Evolutionary conservation across 441 rosid species (phyloP).

Genomic region (Raphanus hybrid): DNA sequence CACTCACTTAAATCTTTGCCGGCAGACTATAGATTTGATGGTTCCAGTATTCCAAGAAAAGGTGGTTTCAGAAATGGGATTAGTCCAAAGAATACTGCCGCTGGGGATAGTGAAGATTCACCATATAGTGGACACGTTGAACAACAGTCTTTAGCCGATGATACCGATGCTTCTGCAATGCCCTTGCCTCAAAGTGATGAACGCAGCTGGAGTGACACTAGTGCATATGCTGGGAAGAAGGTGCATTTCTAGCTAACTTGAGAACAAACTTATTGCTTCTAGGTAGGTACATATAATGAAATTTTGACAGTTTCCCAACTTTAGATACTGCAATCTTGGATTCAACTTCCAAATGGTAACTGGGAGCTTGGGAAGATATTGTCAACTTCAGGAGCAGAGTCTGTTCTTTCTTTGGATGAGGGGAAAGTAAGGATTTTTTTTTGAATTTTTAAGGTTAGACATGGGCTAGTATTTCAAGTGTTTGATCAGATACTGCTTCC

Average conservation of each 20-base stretch:
- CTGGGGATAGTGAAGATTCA: constrained; percentile 67
- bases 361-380: constrained; percentile 89
- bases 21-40: constrained; percentile 60
- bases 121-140: constrained; percentile 68
- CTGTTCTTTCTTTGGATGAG: constrained; percentile 70
- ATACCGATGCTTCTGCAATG: constrained; percentile 49
- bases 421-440: constrained; percentile 66
- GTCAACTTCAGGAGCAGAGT: constrained; percentile 70
- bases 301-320: constrained; percentile 39
- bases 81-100: constrained; percentile 43
- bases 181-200: constrained; percentile 58
- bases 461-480: constrained; percentile 21
- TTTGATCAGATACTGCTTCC: constrained; percentile 16
- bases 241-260: constrained; percentile 30
- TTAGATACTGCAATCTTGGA: constrained; percentile 89
- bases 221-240: constrained; percentile 76
- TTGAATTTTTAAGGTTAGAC: constrained; percentile 24
- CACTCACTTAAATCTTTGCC: constrained; percentile 79
- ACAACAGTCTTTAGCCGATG: constrained; percentile 52
- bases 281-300: not conserved
- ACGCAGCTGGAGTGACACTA: constrained; percentile 80
- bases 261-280: constrained; percentile 11
- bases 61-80: constrained; percentile 43
- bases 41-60: constrained; percentile 53
- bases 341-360: constrained; percentile 80